A percentile compares a stretch with the other conserved stretches of the same genome.
These are phyloP conservation scores for Discostella stelligeroides DNA, from an alignment of 108 stramenopile genomes.

Conservation along the genomic window DNA sequence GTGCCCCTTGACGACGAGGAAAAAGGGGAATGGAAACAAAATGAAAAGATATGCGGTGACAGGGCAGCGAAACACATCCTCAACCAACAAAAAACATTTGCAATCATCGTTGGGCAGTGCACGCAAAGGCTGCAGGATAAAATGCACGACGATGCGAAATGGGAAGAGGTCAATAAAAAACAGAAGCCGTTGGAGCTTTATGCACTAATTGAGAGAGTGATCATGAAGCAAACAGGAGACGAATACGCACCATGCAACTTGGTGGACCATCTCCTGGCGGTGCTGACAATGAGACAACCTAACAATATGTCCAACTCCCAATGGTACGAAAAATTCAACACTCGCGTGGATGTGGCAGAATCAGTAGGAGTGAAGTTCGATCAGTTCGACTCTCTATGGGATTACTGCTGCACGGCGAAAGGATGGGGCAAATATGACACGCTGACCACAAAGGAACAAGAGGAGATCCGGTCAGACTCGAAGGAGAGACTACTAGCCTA, in stretches of 20 bases:
- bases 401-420: constrained; percentile 10
- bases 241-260: constrained; percentile 15
- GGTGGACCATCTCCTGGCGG: background rate
- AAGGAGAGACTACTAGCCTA: constrained; percentile 12
- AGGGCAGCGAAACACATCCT: constrained; percentile 6
- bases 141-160: constrained; percentile 3
- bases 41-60: constrained; percentile 1
- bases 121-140: constrained; percentile 8
- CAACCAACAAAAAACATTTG: constrained; percentile 17
- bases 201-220: constrained; percentile 1
- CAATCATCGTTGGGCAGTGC: constrained; percentile 15
- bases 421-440: constrained; percentile 7
- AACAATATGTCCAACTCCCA: constrained; percentile 6
- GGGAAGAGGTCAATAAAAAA: constrained; percentile 3
- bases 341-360: constrained; percentile 14
- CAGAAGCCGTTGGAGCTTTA: constrained; percentile 2
- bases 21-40: constrained; percentile 2
- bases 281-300: background rate
- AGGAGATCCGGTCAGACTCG: constrained; percentile 1
- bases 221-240: constrained; percentile 17
- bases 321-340: constrained; percentile 13
- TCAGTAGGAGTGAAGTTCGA: too few relatives aligned
- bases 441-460: constrained; percentile 2
- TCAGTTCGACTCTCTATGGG: constrained; percentile 9
- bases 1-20: constrained; percentile 8